These are phyloP conservation scores for Solanum hybrid DNA, from an alignment of 305 asterid genomes.

Conservation along the genomic window DNA sequence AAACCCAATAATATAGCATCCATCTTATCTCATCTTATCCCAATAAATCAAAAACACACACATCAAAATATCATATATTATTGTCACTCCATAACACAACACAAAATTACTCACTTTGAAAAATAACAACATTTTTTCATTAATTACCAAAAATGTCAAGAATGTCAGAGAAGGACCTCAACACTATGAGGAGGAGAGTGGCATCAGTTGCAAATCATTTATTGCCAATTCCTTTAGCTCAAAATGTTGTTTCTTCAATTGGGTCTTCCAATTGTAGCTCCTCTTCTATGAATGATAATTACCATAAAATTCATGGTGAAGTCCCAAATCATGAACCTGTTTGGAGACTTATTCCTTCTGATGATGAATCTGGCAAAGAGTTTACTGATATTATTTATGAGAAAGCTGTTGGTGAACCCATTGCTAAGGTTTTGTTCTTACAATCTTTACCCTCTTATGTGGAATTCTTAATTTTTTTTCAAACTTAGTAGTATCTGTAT, in stretches of 20 bases:
- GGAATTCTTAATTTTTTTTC: neutral
- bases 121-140: neutral
- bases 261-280: conserved; percentile 45
- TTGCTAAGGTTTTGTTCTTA: conserved; percentile 56
- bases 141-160: conserved; percentile 17
- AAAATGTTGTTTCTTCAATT: conserved; percentile 6
- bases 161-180: conserved; percentile 33
- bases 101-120: neutral
- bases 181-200: conserved; percentile 39
- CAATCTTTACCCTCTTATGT: neutral
- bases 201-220: conserved; percentile 48
- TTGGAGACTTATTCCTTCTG: conserved; percentile 46
- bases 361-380: conserved; percentile 62
- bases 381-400: conserved; percentile 69
- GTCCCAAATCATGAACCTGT: conserved; percentile 51
- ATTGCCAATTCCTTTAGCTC: conserved; percentile 20
- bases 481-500: neutral
- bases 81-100: neutral
- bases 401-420: conserved; percentile 81
- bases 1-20: neutral
- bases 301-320: conserved; percentile 61
- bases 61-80: neutral
- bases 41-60: neutral
- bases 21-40: conserved; percentile 1
- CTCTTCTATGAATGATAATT: conserved; percentile 53